phyloP scores from a whole-genome alignment of 108 stramenopile genomes.

The Cyclostephanos tholiformis region DNA sequence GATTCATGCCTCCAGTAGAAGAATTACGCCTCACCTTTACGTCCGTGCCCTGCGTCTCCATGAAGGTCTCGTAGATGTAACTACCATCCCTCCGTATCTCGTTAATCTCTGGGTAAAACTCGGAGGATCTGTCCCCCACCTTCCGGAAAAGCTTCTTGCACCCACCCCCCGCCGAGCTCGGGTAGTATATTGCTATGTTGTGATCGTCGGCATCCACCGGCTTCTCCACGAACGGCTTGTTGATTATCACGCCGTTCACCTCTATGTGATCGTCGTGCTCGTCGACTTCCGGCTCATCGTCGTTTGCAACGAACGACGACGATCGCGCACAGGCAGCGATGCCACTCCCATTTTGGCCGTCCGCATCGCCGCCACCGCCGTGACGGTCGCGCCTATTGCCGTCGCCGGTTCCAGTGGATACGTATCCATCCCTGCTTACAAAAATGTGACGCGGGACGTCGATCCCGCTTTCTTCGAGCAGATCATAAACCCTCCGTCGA shows the following conservation, averaged over 20 bases:
- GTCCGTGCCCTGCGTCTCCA: slow-evolving; percentile 98
- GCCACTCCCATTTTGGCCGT: not conserved
- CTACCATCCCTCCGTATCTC: slow-evolving; percentile 91
- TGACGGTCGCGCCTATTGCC: too few species aligned
- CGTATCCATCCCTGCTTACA: slow-evolving; percentile 86
- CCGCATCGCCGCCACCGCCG: too few species aligned
- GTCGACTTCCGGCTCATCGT: slow-evolving; percentile 54
- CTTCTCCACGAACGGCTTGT: slow-evolving; percentile 99
- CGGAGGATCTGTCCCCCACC: slow-evolving; percentile 84
- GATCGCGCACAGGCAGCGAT: not conserved
- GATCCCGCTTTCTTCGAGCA: slow-evolving; percentile 88
- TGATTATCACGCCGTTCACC: slow-evolving; percentile 88
- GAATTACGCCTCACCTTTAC: slow-evolving; percentile 85
- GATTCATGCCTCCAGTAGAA: too few species aligned
- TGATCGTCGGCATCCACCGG: slow-evolving; percentile 99
- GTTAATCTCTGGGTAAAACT: slow-evolving; percentile 94
- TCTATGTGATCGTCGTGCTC: slow-evolving; percentile 96
- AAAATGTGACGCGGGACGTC: slow-evolving; percentile 94
- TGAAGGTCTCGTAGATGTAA: slow-evolving; percentile 98
- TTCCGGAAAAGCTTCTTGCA: slow-evolving; percentile 98
- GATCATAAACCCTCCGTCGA: slow-evolving; percentile 90
- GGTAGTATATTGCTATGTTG: slow-evolving; percentile 96
- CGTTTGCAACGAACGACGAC: not conserved
- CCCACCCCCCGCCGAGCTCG: slow-evolving; percentile 94
- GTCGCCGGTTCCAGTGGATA: too few species aligned